Evolutionary conservation across 2,329 filamentous ascomycete genomes (phyloP), one percentile per base, ranked within the genome.

Genomic region (Biscogniauxia mediterranea): DNA sequence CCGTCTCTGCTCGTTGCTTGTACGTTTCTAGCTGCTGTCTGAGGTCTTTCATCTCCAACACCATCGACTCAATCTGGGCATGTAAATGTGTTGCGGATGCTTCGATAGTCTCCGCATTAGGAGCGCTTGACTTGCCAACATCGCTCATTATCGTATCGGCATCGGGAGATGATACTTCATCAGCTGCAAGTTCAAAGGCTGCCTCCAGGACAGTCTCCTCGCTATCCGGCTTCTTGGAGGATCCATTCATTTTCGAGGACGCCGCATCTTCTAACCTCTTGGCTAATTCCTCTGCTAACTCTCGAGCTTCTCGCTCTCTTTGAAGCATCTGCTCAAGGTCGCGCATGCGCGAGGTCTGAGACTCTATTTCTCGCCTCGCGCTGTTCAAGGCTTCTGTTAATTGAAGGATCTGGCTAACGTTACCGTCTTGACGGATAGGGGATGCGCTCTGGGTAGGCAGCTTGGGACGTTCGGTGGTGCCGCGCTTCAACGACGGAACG

Each of bases 301-400:
- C 89, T 60, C 95, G 86, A 26, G 93, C 93, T 65, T 87, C 84
- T 25, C 92, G 86, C 76, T 99, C 95, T 71, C 89, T 88, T 55
- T 83, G 86, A 52, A 98, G 80, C 77, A 91, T 82, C 61, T 86
- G 84, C 73, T 98, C 94, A 13, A 98, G 79, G 69, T 93, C 90
- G 68, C 88, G 89, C 74, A 98, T 88, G 28, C 91, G 88, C 51
- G 87, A 83, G 56, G 86, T 88, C 73, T 97, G 93, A n/a, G 83
- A 85, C 70, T 96, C 93, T 51, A 97, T 86, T 72, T 97, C 93
- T 68, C 89, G 90, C 78, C 92, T 96, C 9, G 93, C 91, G 61
- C 85, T 87, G 58, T 89, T 91, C 52, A 99, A 80, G 20, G 92
- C 92, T 69, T 97, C 93, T 6, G 93, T 92, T 15, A 99, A 81